phyloP scores from a whole-genome alignment of 768 basidiomycete genomes.

The Fomitopsis pulvina region DNA sequence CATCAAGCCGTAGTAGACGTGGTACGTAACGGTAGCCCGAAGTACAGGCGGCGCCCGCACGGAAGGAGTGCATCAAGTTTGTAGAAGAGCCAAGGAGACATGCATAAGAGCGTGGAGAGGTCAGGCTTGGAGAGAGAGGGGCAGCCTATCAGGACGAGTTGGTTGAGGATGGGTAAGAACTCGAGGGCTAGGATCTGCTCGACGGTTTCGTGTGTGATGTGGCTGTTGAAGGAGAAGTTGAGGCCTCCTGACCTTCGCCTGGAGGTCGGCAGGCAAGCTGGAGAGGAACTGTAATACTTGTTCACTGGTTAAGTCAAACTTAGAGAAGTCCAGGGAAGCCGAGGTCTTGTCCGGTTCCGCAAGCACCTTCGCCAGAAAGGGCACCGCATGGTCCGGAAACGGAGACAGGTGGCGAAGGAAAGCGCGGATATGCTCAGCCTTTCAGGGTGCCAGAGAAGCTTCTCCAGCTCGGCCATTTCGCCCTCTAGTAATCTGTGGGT shows the following conservation, averaged over 20 bases:
- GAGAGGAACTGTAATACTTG: conserved; percentile 19
- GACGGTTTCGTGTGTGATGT: conserved; percentile 21
- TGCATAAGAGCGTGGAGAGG: conserved; percentile 18
- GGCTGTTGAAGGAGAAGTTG: conserved; percentile 23
- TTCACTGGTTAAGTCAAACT: conserved; percentile 15
- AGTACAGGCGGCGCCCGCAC: no score
- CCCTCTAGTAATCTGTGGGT: conserved; percentile 17
- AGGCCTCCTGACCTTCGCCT: conserved; percentile 17
- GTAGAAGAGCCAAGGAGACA: conserved; percentile 22
- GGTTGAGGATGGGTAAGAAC: conserved; percentile 17
- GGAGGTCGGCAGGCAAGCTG: conserved; percentile 1
- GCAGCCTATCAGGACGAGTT: conserved; percentile 21
- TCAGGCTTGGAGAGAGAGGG: conserved; percentile 19
- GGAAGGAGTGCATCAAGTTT: conserved; percentile 21
- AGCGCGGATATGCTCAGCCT: conserved; percentile 15
- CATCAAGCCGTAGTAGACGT: no score
- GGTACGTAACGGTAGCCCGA: no score
- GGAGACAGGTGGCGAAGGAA: conserved; percentile 17
- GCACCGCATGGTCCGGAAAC: conserved; percentile 22
- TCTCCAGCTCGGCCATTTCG: conserved; percentile 21
- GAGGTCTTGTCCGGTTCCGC: conserved; percentile 4
- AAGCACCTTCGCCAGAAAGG: conserved; percentile 18
- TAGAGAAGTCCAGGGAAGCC: conserved; percentile 21
- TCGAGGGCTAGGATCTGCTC: conserved; percentile 17
- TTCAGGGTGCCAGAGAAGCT: conserved; percentile 26